A percentile compares a stretch with the other conserved stretches of the same genome.
Evolutionary conservation across 352 stramenopile genomes (phyloP).

Genomic region (Thalassiosira mediterranea): DNA sequence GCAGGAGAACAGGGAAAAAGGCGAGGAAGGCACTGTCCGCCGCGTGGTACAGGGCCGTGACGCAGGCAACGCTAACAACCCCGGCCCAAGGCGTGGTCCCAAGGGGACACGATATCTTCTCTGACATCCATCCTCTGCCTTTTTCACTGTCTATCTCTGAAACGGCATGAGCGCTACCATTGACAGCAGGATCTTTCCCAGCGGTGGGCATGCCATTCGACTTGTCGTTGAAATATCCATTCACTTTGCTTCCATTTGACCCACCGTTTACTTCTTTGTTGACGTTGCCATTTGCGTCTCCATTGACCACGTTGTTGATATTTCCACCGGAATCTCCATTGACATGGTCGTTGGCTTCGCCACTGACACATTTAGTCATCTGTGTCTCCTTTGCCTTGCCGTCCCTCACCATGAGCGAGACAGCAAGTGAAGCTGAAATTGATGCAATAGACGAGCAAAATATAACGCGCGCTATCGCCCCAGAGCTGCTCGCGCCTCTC

Average conservation of each 20-base stretch:
- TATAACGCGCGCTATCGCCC: slow-evolving; percentile 46
- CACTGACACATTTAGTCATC: background rate
- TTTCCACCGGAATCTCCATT: too few species aligned
- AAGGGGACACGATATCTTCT: slow-evolving; percentile 69
- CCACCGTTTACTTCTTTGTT: too few species aligned
- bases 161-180: too few species aligned
- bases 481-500: slow-evolving; percentile 25
- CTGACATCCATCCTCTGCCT: slow-evolving; percentile 6
- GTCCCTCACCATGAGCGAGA: slow-evolving; percentile 11
- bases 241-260: too few species aligned
- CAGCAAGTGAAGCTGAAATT: slow-evolving; percentile 30
- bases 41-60: slow-evolving; percentile 75
- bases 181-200: too few species aligned
- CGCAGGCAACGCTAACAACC: slow-evolving; percentile 65
- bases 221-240: too few species aligned
- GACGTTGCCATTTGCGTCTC: too few species aligned
- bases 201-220: too few species aligned
- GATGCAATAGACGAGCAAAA: slow-evolving; percentile 48
- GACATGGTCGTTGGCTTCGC: too few species aligned
- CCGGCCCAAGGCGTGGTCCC: slow-evolving; percentile 62
- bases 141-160: too few species aligned
- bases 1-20: slow-evolving; percentile 73
- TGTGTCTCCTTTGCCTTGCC: background rate
- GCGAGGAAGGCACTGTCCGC: slow-evolving; percentile 76
- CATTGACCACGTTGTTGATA: slow-evolving; percentile 9